These are phyloP conservation scores for Coemansia reversa DNA, from an alignment of 192 early-diverging fungal species.

Conservation along the genomic window DNA sequence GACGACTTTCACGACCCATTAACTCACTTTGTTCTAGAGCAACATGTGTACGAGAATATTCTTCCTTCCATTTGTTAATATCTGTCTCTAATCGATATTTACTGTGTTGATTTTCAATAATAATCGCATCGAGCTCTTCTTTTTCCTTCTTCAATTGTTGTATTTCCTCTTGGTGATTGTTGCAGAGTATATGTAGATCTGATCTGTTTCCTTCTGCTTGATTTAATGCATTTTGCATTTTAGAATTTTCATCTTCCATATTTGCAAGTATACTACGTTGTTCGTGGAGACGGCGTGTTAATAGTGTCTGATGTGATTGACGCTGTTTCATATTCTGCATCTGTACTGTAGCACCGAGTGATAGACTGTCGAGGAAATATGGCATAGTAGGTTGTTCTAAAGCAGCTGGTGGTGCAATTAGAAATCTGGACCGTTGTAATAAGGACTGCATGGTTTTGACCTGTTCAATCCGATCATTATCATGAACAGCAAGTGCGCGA, in stretches of 20 bases:
- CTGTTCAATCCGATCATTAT: not conserved
- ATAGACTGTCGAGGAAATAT: not conserved
- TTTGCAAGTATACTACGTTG: not conserved
- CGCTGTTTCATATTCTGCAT: not conserved
- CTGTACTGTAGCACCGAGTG: not conserved
- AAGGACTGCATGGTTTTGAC: not conserved
- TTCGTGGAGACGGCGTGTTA: not conserved
- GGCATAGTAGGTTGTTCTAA: not conserved
- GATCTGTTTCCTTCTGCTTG: not conserved
- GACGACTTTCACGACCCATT: not conserved
- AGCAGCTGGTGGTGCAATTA: not conserved
- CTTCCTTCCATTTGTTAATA: slow-evolving; percentile 24
- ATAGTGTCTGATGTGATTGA: not conserved
- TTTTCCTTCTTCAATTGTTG: not conserved
- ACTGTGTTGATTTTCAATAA: slow-evolving; percentile 4
- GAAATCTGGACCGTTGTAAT: not conserved
- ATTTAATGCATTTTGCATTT: not conserved
- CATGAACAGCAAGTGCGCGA: not conserved
- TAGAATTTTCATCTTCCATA: not conserved
- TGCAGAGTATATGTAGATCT: too few species aligned
- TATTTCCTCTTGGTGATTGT: not conserved
- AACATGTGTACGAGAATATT: slow-evolving; percentile 14
- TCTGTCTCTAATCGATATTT: slow-evolving; percentile 15
- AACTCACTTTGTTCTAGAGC: slow-evolving; percentile 14
- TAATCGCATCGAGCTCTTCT: not conserved